Evolutionary conservation across 352 stramenopile genomes (phyloP).

Genomic region (Albugo laibachii): DNA sequence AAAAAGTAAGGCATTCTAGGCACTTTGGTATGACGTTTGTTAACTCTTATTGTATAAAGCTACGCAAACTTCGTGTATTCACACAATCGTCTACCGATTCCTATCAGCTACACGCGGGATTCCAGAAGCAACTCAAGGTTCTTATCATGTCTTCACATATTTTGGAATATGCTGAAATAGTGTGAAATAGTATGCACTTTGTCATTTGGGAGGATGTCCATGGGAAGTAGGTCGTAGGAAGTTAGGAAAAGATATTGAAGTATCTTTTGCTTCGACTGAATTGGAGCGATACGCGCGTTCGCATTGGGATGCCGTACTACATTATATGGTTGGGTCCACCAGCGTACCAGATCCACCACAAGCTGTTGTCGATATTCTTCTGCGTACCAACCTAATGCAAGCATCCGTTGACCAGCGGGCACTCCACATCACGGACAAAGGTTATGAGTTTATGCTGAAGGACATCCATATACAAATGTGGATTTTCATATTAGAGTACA

Average conservation of each 20-base stretch:
- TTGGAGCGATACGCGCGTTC: constrained; percentile 37
- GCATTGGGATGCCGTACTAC: constrained; percentile 45
- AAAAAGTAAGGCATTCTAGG: not conserved
- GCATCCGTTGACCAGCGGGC: constrained; percentile 31
- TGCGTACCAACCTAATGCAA: constrained; percentile 52
- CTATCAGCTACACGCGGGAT: constrained; percentile 26
- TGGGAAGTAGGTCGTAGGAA: constrained; percentile 36
- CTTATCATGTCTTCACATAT: not conserved
- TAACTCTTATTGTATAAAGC: constrained; percentile 1
- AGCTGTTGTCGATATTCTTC: constrained; percentile 49
- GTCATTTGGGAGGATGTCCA: constrained; percentile 42
- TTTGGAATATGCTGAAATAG: not conserved
- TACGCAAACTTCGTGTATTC: constrained; percentile 41
- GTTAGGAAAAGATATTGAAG: constrained; percentile 17
- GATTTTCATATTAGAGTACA: constrained; percentile 84
- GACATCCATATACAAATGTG: constrained; percentile 84
- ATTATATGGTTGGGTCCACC: constrained; percentile 59
- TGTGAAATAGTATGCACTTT: constrained; percentile 26
- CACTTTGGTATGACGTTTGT: not conserved
- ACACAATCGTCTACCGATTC: constrained; percentile 11
- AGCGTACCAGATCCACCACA: constrained; percentile 37
- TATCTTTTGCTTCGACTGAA: constrained; percentile 22
- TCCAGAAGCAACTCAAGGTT: constrained; percentile 45
- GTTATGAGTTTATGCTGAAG: constrained; percentile 85
- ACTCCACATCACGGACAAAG: constrained; percentile 73